phyloP scores from a whole-genome alignment of 306 rosid species.

The Vigna reflexopilosa region DNA sequence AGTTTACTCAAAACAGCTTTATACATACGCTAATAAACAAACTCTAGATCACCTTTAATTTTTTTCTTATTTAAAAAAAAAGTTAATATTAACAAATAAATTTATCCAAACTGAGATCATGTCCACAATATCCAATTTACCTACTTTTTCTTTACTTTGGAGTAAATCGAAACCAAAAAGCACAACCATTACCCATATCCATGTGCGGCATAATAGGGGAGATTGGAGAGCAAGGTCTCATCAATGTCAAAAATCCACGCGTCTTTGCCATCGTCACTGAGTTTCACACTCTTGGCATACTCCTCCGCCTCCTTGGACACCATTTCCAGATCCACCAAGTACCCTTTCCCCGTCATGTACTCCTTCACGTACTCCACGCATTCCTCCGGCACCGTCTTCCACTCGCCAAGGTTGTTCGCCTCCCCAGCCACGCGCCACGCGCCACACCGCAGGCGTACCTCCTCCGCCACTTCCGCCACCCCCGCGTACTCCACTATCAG shows the following conservation, averaged over 20 bases:
- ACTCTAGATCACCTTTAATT: too few relatives aligned
- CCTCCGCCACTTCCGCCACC: constrained; percentile 47
- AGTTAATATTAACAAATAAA: too few relatives aligned
- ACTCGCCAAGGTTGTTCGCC: constrained; percentile 73
- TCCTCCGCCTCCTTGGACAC: constrained; percentile 66
- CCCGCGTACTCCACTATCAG: constrained; percentile 58
- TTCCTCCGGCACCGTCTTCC: constrained; percentile 72
- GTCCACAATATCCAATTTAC: too few relatives aligned
- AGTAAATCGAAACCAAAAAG: neutral
- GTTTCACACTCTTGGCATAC: constrained; percentile 60
- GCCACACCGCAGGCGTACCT: constrained; percentile 51
- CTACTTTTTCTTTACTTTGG: too few relatives aligned
- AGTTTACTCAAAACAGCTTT: too few relatives aligned
- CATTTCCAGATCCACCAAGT: constrained; percentile 60
- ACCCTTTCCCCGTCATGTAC: constrained; percentile 65
- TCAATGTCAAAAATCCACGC: constrained; percentile 92
- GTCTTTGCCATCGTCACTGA: constrained; percentile 71
- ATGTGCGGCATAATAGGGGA: constrained; percentile 81
- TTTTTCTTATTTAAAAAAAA: too few relatives aligned
- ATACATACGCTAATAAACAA: too few relatives aligned
- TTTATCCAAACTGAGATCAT: too few relatives aligned
- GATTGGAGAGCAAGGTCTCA: constrained; percentile 86
- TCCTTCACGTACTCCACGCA: constrained; percentile 71
- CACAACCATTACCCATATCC: constrained; percentile 67
- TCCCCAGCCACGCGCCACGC: constrained; percentile 92